Percentiles rank a stretch among this genome's conserved stretches.
Conservation (phyloP, 2,329 filamentous ascomycete genomes). For the Phialophora chinensis region DNA sequence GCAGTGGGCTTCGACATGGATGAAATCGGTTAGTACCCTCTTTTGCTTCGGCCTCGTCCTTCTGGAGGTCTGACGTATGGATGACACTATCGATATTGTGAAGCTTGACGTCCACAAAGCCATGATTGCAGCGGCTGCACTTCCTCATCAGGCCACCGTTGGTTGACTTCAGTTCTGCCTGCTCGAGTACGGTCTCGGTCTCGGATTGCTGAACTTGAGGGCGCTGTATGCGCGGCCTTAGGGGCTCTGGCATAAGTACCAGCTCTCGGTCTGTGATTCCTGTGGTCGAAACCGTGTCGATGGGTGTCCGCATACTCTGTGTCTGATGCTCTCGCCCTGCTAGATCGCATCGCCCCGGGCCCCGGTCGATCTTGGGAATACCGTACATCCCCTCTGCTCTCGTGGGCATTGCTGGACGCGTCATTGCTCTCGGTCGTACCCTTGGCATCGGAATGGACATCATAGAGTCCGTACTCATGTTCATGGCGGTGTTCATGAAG, state of each 20-base stretch:
- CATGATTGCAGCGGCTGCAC: slow-evolving; percentile 37
- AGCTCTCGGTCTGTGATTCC: not conserved
- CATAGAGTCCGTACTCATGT: slow-evolving; percentile 22
- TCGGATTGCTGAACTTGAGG: not conserved
- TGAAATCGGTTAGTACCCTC: slow-evolving; percentile 21
- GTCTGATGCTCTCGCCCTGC: slow-evolving; percentile 1
- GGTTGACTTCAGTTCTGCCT: slow-evolving; percentile 17
- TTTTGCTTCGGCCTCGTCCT: slow-evolving; percentile 15
- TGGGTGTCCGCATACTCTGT: not conserved
- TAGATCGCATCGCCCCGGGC: slow-evolving; percentile 2
- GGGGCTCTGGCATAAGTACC: slow-evolving; percentile 20
- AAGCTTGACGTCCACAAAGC: slow-evolving; percentile 34
- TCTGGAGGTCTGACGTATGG: slow-evolving; percentile 32
- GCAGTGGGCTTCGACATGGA: slow-evolving; percentile 26
- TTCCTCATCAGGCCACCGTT: slow-evolving; percentile 33
- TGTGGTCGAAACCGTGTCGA: slow-evolving; percentile 4
- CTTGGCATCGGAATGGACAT: slow-evolving; percentile 28
- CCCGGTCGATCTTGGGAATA: slow-evolving; percentile 25
- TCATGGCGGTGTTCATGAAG: slow-evolving; percentile 34
- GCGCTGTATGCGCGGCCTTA: slow-evolving; percentile 22
- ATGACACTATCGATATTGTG: slow-evolving; percentile 32
- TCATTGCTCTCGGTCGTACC: slow-evolving; percentile 27
- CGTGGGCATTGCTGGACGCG: slow-evolving; percentile 26
- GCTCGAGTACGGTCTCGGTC: slow-evolving; percentile 1
- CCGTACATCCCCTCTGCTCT: slow-evolving; percentile 31